Evolutionary conservation across 2,329 filamentous ascomycete species (phyloP).

Genomic region (Fusarium aywerte): DNA sequence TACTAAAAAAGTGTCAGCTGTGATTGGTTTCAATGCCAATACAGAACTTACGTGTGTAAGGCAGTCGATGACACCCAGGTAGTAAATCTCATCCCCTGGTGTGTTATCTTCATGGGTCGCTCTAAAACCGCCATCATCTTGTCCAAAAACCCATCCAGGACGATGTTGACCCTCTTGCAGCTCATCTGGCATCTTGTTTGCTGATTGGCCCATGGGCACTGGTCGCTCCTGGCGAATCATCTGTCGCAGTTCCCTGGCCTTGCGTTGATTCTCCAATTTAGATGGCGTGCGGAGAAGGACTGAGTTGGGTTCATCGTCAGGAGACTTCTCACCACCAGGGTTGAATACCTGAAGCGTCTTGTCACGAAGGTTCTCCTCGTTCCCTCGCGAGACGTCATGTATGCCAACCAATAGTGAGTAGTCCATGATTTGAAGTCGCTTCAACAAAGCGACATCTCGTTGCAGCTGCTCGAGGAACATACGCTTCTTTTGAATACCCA

Average conservation of each 20-base stretch:
- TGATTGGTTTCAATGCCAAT: not conserved
- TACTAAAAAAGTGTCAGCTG: conserved; percentile 69
- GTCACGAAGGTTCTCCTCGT: conserved; percentile 90
- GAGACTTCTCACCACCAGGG: conserved; percentile 74
- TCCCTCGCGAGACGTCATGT: conserved; percentile 88
- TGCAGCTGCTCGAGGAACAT: conserved; percentile 91
- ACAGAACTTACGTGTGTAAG: conserved; percentile 83
- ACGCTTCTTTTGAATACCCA: conserved; percentile 88
- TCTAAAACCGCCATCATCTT: conserved; percentile 90
- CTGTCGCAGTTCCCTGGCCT: conserved; percentile 89
- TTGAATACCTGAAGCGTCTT: conserved; percentile 96
- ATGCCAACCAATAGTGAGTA: conserved; percentile 96
- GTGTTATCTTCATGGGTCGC: conserved; percentile 91
- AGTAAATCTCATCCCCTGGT: conserved; percentile 93
- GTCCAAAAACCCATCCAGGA: conserved; percentile 83
- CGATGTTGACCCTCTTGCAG: conserved; percentile 79
- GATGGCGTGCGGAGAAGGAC: conserved; percentile 89
- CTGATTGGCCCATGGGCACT: conserved; percentile 86
- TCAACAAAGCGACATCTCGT: conserved; percentile 85
- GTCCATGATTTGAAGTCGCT: conserved; percentile 96
- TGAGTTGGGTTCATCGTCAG: conserved; percentile 69
- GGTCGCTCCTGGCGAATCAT: conserved; percentile 94
- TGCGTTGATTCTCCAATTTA: conserved; percentile 89
- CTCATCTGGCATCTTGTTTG: conserved; percentile 89
- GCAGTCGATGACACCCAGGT: conserved; percentile 98